A percentile compares a stretch with the other conserved stretches of the same genome.
Evolutionary conservation across 2,329 filamentous ascomycete species (phyloP).

Genomic region (Diaporthe batatas): DNA sequence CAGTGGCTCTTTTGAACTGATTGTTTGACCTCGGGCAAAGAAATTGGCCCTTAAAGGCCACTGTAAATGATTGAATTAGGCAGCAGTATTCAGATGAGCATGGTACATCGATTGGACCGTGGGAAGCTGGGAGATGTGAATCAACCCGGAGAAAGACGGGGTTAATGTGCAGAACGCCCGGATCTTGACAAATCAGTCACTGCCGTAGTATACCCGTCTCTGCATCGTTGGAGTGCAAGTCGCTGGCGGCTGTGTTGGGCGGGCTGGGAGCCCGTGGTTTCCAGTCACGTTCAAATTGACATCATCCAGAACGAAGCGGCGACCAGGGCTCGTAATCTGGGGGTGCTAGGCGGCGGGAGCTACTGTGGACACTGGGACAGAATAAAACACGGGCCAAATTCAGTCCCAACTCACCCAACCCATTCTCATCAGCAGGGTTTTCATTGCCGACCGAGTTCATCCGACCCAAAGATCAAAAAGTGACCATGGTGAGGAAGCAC

Average conservation of each 20-base stretch:
- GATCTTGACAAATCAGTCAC: neutral
- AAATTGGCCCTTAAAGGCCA: neutral
- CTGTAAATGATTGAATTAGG: neutral
- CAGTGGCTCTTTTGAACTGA: neutral
- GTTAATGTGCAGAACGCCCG: neutral
- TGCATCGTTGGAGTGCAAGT: neutral
- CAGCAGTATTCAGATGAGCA: neutral
- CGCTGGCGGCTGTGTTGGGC: neutral
- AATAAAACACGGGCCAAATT: constrained; percentile 23
- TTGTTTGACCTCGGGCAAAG: neutral
- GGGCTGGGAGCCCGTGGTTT: neutral
- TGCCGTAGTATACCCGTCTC: too few species aligned
- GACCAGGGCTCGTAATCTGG: constrained; percentile 27
- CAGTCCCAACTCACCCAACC: constrained; percentile 10
- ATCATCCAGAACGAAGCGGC: constrained; percentile 22
- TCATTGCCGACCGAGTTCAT: neutral
- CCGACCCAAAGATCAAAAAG: neutral
- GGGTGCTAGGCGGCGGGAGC: constrained; percentile 6
- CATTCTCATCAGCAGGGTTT: constrained; percentile 19
- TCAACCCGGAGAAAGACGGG: neutral
- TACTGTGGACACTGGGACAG: constrained; percentile 3
- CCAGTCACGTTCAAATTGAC: constrained; percentile 12
- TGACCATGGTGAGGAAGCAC: constrained; percentile 38
- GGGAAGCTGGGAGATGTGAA: neutral
- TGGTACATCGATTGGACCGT: neutral